Base-by-base conservation (phyloP, 345 rosid genomes). In the Eucalyptus microcorys region DNA sequence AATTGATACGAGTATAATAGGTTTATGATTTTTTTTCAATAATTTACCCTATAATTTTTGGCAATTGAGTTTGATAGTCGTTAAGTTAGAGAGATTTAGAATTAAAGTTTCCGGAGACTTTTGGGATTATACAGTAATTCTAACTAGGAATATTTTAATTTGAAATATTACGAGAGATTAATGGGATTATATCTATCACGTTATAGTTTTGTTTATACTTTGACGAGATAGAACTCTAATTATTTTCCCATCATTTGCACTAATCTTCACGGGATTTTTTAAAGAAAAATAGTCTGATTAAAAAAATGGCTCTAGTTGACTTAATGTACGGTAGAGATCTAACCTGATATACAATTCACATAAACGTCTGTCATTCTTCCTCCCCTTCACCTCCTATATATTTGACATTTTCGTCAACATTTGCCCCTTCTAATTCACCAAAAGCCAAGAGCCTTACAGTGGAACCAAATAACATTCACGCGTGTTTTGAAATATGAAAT, bases 11-110 rank as follows among this genome's bases (percentile, higher is more conserved):
- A 13, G n/a, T 61, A 27, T 27, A 61, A 13, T 13, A 30, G 0
- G 0, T 27, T 61, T 27, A 12, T 12, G 14, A 27, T 61, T 13
- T 30, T 27, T 59, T 3, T 59, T 22, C 2, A 0, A 27, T 27
- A 61, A 13, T 27, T 61, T 27, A 13, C 32, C 16, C 4, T 8
- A 34, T 68, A 68, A 17, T 34, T 68, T 68, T 9, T 2, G 12
- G 7, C 24, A 16, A 32, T 34, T 1, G 11, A 32, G 22, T 32
- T 15, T 66, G 40, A 66, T 32, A 32, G 40, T 15, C 6, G 1
- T 32, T 32, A 15, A 8, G 6, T 66, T 66, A 66, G 12, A 16
- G 40, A 66, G 40, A 66, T 66, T 66, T 66, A 15, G 40, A 66
- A 66, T 66, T 32, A 4, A 66, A 71, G 81, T 71, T 34, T 68